A percentile compares a stretch with the other conserved stretches of the same genome.
phyloP scores from a whole-genome alignment of 495 filamentous ascomycete species.

The Xylaria castorea region DNA sequence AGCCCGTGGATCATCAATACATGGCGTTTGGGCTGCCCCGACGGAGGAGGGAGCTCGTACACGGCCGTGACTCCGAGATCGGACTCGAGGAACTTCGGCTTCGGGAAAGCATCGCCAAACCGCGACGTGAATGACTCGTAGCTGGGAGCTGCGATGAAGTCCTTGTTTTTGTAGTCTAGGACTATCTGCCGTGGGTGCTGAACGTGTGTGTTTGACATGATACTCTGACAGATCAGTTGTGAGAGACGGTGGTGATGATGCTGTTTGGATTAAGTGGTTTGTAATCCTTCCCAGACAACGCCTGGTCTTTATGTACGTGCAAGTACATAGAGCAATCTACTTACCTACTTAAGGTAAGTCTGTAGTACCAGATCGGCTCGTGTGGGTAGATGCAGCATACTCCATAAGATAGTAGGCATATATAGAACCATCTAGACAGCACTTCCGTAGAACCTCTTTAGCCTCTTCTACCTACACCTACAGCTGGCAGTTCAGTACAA shows the following conservation, averaged over 20 bases:
- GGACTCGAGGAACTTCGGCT: conserved; percentile 19
- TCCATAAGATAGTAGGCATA: neutral
- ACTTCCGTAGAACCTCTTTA: neutral
- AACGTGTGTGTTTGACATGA: neutral
- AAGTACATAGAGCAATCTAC: neutral
- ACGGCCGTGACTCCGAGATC: conserved; percentile 15
- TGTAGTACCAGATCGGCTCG: neutral
- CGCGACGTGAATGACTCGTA: conserved; percentile 7
- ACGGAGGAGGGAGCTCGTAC: conserved; percentile 4
- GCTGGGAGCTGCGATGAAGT: neutral
- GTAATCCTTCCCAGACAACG: neutral
- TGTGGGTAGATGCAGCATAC: conserved; percentile 3
- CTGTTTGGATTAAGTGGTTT: neutral
- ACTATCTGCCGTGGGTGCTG: neutral
- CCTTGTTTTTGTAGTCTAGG: neutral
- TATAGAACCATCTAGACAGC: neutral
- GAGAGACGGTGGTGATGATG: neutral
- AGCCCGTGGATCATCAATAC: conserved; percentile 40
- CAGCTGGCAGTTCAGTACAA: neutral
- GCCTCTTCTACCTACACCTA: neutral
- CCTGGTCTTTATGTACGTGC: neutral
- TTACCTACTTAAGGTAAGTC: neutral
- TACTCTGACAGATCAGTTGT: neutral
- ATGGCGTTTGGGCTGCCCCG: conserved; percentile 18
- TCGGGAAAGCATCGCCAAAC: conserved; percentile 11